Conservation (phyloP, 2,329 filamentous ascomycete species). For the Colletotrichum sidae region DNA sequence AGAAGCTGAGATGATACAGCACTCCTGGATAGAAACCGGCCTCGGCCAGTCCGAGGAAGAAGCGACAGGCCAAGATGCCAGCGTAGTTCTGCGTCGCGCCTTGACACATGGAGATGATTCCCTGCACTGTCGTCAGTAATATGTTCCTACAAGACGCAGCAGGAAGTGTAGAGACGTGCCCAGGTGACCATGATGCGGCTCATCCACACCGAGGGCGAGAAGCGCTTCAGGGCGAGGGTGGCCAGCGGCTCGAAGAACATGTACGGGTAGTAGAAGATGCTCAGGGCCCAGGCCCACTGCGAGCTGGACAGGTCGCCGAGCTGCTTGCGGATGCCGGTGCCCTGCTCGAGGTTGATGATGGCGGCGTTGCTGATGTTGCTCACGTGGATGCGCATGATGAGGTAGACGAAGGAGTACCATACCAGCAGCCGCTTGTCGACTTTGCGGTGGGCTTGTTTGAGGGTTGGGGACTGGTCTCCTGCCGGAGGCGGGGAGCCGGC, state of each 20-base stretch:
- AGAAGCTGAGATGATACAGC: slow-evolving; percentile 45
- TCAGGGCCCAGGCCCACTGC: slow-evolving; percentile 43
- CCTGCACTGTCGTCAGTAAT: slow-evolving; percentile 14
- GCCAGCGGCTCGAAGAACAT: slow-evolving; percentile 43
- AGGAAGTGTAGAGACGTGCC: slow-evolving; percentile 21
- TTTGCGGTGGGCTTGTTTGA: slow-evolving; percentile 40
- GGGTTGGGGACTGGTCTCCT: slow-evolving; percentile 9
- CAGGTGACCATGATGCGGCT: slow-evolving; percentile 43
- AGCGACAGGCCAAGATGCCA: slow-evolving; percentile 43
- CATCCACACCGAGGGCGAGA: slow-evolving; percentile 42
- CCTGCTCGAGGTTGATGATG: slow-evolving; percentile 44
- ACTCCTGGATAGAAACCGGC: slow-evolving; percentile 46
- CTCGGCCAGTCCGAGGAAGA: slow-evolving; percentile 44
- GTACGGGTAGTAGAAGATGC: slow-evolving; percentile 43
- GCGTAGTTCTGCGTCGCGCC: slow-evolving; percentile 41
- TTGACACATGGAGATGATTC: slow-evolving; percentile 41
- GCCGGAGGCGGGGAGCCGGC: background rate
- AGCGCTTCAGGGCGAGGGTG: slow-evolving; percentile 41
- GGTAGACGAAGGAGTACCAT: slow-evolving; percentile 42
- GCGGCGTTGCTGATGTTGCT: slow-evolving; percentile 44
- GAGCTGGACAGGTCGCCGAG: slow-evolving; percentile 40
- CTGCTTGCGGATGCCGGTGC: slow-evolving; percentile 42
- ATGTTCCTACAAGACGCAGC: background rate
- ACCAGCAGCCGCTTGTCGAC: slow-evolving; percentile 41
- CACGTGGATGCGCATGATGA: slow-evolving; percentile 43